phyloP scores from a whole-genome alignment of 768 basidiomycete species.

The Fistulinella prunicolor region DNA sequence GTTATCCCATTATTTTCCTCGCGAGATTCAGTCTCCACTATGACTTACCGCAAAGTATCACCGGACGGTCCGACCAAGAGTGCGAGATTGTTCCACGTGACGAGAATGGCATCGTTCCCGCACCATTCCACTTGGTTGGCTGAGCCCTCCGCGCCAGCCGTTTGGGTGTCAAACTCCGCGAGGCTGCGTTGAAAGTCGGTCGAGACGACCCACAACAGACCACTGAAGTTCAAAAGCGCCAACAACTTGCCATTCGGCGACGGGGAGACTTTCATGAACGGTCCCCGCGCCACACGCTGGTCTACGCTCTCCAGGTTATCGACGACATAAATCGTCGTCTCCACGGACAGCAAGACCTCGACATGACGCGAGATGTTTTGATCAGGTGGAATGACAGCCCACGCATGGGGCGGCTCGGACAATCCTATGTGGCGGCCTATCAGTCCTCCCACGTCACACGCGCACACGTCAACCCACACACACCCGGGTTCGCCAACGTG shows the following conservation, averaged over 20 bases:
- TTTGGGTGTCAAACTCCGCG: conserved; percentile 78
- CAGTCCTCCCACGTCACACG: conserved; percentile 4
- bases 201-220: conserved; percentile 90
- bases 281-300: conserved; percentile 84
- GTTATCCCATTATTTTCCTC: conserved; percentile 5
- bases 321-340: conserved; percentile 75
- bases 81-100: conserved; percentile 76
- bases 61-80: conserved; percentile 92
- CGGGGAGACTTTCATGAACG: conserved; percentile 81
- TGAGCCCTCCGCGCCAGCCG: conserved; percentile 53
- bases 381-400: conserved; percentile 90
- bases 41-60: conserved; percentile 73
- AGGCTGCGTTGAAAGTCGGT: conserved; percentile 86
- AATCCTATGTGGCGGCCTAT: conserved; percentile 45
- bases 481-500: conserved; percentile 71
- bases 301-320: conserved; percentile 89
- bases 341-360: conserved; percentile 82
- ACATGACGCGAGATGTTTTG: conserved; percentile 85
- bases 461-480: conserved; percentile 26
- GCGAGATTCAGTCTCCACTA: background rate
- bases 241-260: conserved; percentile 95
- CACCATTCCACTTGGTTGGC: conserved; percentile 88
- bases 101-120: conserved; percentile 89
- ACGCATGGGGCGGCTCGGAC: conserved; percentile 75
- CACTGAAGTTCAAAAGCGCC: conserved; percentile 71